Evolutionary conservation across 148 eudicot genomes (phyloP).

Genomic region (Drosera capensis): DNA sequence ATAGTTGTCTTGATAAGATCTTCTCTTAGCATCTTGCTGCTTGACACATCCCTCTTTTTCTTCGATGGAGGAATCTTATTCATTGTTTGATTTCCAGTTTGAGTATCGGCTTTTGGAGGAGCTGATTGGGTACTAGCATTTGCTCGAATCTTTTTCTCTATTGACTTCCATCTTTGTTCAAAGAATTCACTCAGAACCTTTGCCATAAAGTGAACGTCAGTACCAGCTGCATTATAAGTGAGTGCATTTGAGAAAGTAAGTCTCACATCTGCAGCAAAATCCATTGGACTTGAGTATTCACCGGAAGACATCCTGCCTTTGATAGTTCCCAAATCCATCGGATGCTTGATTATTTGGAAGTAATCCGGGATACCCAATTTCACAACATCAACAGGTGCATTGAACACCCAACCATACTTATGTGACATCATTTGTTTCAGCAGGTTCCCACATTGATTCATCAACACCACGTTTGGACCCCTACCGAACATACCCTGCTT

Average conservation of each 20-base stretch:
- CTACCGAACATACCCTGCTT: conserved; percentile 12
- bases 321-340: conserved; percentile 85
- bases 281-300: conserved; percentile 43
- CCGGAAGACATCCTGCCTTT: conserved; percentile 43
- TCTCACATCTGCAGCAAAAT: conserved; percentile 62
- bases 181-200: conserved; percentile 41
- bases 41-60: conserved; percentile 26
- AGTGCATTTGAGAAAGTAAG: conserved; percentile 71
- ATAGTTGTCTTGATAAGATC: conserved; percentile 21
- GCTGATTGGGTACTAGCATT: conserved; percentile 5
- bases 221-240: conserved; percentile 67
- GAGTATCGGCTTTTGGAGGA: too few relatives aligned
- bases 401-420: conserved; percentile 52
- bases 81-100: too few relatives aligned
- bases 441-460: conserved; percentile 39
- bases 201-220: conserved; percentile 75
- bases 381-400: conserved; percentile 63
- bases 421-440: conserved; percentile 41
- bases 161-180: conserved; percentile 70
- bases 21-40: conserved; percentile 10
- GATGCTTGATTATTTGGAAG: conserved; percentile 61
- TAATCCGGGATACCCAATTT: conserved; percentile 71
- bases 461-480: too few relatives aligned
- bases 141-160: conserved; percentile 44
- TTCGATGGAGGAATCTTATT: conserved; percentile 28